Conservation (phyloP, 441 rosid genomes). For the Geranium incanum region DNA sequence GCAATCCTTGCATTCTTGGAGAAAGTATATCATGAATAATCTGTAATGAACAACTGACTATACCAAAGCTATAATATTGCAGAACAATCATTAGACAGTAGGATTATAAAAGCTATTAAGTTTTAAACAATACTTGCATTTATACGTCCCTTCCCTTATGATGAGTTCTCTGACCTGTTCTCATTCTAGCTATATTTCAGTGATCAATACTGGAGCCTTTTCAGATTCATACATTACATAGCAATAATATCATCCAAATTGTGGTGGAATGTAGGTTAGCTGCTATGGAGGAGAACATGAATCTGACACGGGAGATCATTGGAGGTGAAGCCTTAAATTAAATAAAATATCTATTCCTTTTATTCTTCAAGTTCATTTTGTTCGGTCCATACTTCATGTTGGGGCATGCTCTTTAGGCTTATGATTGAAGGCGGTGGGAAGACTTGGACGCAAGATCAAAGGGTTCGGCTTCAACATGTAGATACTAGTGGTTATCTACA, state of each 20-base stretch:
- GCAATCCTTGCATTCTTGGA: no score
- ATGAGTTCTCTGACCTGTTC: background rate
- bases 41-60: background rate
- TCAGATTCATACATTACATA: background rate
- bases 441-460: slow-evolving; percentile 91
- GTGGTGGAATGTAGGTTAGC: slow-evolving; percentile 54
- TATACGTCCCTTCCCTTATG: background rate
- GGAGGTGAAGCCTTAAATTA: slow-evolving; percentile 40
- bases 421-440: slow-evolving; percentile 79
- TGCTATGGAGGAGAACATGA: slow-evolving; percentile 87
- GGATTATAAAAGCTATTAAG: background rate
- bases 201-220: background rate
- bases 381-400: slow-evolving; percentile 12
- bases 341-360: background rate
- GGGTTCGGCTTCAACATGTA: slow-evolving; percentile 78
- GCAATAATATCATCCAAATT: no score
- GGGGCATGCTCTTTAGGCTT: slow-evolving; percentile 41
- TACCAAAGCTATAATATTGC: background rate
- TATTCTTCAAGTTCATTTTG: background rate
- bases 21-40: background rate
- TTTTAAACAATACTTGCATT: background rate
- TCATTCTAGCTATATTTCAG: no score
- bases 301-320: slow-evolving; percentile 91
- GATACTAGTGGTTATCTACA: slow-evolving; percentile 91
- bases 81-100: background rate